Evolutionary conservation across 768 basidiomycete species (phyloP), one percentile per base, ranked within the genome.

Genomic region (Daedaleopsis nitida): DNA sequence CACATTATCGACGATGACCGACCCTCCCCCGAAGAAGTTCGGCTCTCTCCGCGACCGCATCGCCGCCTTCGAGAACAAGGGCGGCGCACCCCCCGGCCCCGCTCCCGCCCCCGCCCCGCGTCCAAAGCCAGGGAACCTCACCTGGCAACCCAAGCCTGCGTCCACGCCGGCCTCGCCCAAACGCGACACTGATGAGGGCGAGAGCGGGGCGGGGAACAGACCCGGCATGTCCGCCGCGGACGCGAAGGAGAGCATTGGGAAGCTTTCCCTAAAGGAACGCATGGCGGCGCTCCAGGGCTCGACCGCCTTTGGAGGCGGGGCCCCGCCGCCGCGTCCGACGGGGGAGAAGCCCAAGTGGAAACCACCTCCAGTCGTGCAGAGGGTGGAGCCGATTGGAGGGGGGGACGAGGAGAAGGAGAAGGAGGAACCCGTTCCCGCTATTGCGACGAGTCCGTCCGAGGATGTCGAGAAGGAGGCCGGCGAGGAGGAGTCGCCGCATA

Each of bases 261-360:
- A 86, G 58, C 89, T 84, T 3, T 92, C 91, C 58, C 75, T 98
- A 66, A 95, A 88, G 77, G 96, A 97, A 60, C 86, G 96, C 39
- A 97, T 98, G 94, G 94, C 94, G 34, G 94, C 94, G 3, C 77
- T 98, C 39, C 91, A 94, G 72, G 92, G 91, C 9, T 86, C 82
- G 48, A 90, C 91, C 16, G 93, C 80, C 11, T 93, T 96, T 69
- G 91, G 91, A 16, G 81, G 77, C 1, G 70, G 73, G n/a, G 71
- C 80, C 16, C 81, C 87, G 1, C 81, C 85, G 9, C 83, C 89
- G 1, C 83, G 85, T 59, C 86, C 88, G 6, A 76, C 82, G 0
- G 71, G 79, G 32, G 87, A 88, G 68, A 88, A 86, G 66, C 90
- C 91, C 13, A 92, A 90, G 73, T 96, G 94, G 93, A 94, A 92